Base-by-base conservation (phyloP, 306 rosid species). In the Canavalia gladiata region DNA sequence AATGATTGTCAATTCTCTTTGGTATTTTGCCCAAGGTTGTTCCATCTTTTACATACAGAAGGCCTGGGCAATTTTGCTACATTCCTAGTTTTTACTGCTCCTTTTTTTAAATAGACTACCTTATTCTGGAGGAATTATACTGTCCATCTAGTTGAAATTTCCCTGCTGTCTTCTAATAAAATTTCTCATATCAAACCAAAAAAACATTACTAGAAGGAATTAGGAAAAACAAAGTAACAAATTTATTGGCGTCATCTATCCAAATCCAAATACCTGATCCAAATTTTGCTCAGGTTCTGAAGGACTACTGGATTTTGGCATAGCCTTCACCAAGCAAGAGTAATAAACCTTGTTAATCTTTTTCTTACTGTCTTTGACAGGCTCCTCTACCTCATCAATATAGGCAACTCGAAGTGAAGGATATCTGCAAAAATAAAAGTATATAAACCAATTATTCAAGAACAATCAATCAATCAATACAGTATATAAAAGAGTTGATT, bases 361-460 rank as follows among this genome's bases (percentile, higher is more conserved):
- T 75, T 87, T 94, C 78, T 89, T 81, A 55, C 60, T 83, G 62
- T 93, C 97, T 83, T 88, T 86, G 88, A 87, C 87, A 75, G 99
- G 85, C 77, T 91, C 97, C 83, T 96, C 99, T 63, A 93, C 92
- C 86, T 93, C 99, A 82, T 96, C 99, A 60, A 93, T 93, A 71
- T 91, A 96, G 59, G 99, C 99, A 82, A 96, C 99, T 39, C 98
- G 93, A 68, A 96, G 88, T 31, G 99, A 96, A 71, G 99, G 99
- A 81, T 96, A 90, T 72, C 99, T 96, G 84, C 25, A 87, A 78
- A 83, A 64, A 79, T 25, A 34, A 51, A 77, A 78, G 68, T 30
- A 87, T 13, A 59, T 12, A 9, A 72, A 64, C 47, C 56, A 75
- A 68, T 9, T 43, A 55, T 12, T 34, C 29, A 29, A 64, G 29